Conservation (phyloP, 2,329 filamentous ascomycete genomes). For the Epichloe coenophiala region DNA sequence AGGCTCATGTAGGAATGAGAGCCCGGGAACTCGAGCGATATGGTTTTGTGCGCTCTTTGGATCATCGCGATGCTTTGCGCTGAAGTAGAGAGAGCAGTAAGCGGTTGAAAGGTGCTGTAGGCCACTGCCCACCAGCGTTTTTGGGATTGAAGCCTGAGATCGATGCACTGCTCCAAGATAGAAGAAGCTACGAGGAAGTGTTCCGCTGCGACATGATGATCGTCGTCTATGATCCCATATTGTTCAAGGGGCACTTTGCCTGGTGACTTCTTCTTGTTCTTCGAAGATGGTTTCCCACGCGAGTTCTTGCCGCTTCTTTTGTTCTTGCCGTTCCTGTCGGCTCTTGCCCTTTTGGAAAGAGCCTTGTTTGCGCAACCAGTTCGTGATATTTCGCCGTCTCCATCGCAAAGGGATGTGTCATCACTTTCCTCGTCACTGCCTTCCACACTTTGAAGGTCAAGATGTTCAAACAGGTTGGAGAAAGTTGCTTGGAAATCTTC, state of each 20-base stretch:
- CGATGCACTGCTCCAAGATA: conserved; percentile 22
- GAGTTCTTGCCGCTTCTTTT: background rate
- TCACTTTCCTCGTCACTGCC: background rate
- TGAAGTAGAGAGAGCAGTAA: background rate
- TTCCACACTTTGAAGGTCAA: background rate
- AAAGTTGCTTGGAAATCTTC: background rate
- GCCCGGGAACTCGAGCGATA: conserved; percentile 32
- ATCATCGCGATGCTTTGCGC: conserved; percentile 18
- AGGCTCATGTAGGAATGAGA: conserved; percentile 29
- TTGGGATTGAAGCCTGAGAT: conserved; percentile 20
- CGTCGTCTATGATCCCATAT: conserved; percentile 12
- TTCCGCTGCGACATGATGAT: conserved; percentile 15
- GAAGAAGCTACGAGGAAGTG: conserved; percentile 30
- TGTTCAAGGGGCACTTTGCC: conserved; percentile 7
- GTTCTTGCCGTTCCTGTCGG: background rate
- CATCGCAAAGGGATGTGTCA: background rate
- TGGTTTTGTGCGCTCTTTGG: conserved; percentile 20
- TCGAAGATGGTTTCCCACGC: background rate
- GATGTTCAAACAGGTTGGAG: conserved; percentile 1
- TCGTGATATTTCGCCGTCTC: background rate
- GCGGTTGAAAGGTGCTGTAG: background rate
- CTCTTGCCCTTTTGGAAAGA: background rate
- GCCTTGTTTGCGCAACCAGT: background rate
- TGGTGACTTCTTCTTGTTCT: background rate
- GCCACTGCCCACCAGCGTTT: conserved; percentile 9